These are phyloP conservation scores for Barbatosphaeria neglecta DNA, from an alignment of 495 filamentous ascomycete genomes.

Conservation along the genomic window DNA sequence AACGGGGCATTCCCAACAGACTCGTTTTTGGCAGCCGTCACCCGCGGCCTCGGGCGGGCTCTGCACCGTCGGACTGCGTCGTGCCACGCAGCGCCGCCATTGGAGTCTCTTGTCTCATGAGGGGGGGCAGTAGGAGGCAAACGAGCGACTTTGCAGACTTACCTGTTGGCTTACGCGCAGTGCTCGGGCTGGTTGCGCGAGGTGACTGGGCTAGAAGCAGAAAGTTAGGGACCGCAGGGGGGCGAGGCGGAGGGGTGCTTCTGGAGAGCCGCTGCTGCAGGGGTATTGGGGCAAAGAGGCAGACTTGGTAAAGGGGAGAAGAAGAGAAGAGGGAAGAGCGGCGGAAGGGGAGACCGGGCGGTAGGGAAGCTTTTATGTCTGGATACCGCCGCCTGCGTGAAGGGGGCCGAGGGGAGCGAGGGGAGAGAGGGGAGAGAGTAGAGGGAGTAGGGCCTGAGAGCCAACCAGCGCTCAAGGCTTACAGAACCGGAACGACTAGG, in stretches of 20 bases:
- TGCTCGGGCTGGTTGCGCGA: not conserved
- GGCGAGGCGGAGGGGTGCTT: not conserved
- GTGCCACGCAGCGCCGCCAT: not conserved
- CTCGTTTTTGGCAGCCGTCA: not conserved
- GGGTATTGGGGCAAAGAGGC: not conserved
- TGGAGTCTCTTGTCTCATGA: not conserved
- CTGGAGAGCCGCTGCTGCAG: not conserved
- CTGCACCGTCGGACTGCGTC: not conserved
- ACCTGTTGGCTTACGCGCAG: not conserved
- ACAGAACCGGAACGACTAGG: not conserved
- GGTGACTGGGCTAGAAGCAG: not conserved
- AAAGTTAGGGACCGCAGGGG: not conserved
- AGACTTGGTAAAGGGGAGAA: conserved; percentile 11
- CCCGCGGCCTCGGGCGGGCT: not conserved
- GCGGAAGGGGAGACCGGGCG: conserved; percentile 15
- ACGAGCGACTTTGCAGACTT: not conserved
- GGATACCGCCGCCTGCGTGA: not conserved
- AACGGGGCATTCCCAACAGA: too few species aligned
- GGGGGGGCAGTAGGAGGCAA: not conserved
- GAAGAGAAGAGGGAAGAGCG: conserved; percentile 8
- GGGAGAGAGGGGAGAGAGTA: not conserved
- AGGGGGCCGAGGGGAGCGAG: not conserved
- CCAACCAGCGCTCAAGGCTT: not conserved
- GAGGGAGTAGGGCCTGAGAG: too few species aligned
- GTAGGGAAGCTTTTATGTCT: conserved; percentile 17